Base-by-base conservation (phyloP, 1,284 basidiomycete species). In the Trametes sp. region DNA sequence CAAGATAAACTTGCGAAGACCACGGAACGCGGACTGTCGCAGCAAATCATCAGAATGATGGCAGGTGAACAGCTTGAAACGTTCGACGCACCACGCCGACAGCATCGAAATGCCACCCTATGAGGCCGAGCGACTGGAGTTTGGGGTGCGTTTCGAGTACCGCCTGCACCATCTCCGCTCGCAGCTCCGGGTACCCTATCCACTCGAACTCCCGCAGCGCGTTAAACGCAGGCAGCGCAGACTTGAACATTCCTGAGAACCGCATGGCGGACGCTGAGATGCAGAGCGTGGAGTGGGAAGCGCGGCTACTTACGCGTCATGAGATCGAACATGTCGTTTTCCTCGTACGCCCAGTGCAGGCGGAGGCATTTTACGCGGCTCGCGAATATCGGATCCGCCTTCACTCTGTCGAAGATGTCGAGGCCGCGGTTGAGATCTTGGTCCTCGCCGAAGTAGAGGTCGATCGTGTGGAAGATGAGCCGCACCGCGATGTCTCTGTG, bases 81-180 rank as follows among this genome's bases (percentile, higher is more conserved):
- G 9, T 10, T 29, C 16, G 1, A 64, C 68, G 21, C 38, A 69
- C 68, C 35, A 88, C 85, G 42, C 87, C 86, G n/a, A 84, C 83
- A 4, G 86, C 87, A 66, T 88, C 87, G 67, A 88, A 88, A 71
- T 88, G 87, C 84, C 85, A 89, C 0, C 87, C 86, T 56, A 88
- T 85, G 33, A 87, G 79, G n/a, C 86, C 87, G 6, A 90, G 78
- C 4, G 81, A 78, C 23, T 80, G 79, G 31, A 89, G 75, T 52
- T 80, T 77, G 3, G 85, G 78, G 65, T 88, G 87, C 42, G 78
- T 83, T 4, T 77, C 71, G 6, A 86, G 74, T 1, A 89, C 77
- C 8, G 78, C 80, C 66, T 85, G 79, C 0, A 90, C 86, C 80
- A 87, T 85, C 54, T 88, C 86, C 10, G 77, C 83, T 13, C 82